Conservation (phyloP, 176 grass and related monocot genomes). For the Alloteropsis semialata region DNA sequence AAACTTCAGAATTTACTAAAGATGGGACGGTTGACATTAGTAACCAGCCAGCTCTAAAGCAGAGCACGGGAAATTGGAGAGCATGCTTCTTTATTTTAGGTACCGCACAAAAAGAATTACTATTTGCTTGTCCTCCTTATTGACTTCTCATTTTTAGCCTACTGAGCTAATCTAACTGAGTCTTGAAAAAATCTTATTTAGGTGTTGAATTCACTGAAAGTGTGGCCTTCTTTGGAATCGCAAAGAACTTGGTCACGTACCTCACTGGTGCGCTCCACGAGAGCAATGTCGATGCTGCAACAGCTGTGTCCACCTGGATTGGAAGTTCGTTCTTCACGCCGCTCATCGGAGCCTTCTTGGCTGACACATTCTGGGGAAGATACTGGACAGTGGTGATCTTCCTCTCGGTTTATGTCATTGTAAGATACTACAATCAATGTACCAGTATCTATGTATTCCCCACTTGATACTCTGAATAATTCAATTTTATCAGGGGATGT, state of each 20-base stretch:
- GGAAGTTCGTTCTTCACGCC: conserved; percentile 19
- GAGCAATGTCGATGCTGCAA: conserved; percentile 18
- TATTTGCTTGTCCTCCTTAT: too few species aligned
- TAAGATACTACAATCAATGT: background rate
- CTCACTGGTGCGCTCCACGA: conserved; percentile 20
- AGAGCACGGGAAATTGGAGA: conserved; percentile 19
- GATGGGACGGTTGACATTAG: background rate
- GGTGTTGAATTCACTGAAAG: conserved; percentile 21
- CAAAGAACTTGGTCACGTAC: conserved; percentile 13
- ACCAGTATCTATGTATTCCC: background rate
- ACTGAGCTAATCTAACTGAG: background rate
- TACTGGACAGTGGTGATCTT: conserved; percentile 15
- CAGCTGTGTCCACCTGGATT: background rate
- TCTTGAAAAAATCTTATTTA: background rate
- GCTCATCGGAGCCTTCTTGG: conserved; percentile 20
- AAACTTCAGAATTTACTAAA: background rate
- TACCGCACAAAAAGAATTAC: too few species aligned
- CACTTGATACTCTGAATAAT: background rate
- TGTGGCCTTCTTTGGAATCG: background rate
- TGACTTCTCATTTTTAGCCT: too few species aligned
- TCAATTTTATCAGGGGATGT: conserved; percentile 37
- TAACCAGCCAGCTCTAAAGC: background rate
- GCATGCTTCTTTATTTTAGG: conserved; percentile 22
- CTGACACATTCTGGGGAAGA: conserved; percentile 23
- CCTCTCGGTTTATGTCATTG: background rate